Percentiles rank a stretch among this genome's conserved stretches.
These are phyloP conservation scores for Hypomyces rosellus DNA, from an alignment of 2,329 filamentous ascomycete genomes.

Conservation along the genomic window DNA sequence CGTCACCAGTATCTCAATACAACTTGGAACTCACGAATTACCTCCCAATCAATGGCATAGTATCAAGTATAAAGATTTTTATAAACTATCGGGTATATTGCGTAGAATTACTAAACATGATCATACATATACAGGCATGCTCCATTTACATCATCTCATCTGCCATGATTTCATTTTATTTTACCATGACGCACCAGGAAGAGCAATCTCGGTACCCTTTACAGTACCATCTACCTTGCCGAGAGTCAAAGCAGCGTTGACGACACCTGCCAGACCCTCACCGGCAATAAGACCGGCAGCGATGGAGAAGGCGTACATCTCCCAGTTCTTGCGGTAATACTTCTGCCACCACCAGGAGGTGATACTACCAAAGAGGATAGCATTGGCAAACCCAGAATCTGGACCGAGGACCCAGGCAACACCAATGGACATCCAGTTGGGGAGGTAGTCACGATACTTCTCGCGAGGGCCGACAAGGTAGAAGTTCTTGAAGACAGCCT, in stretches of 20 bases:
- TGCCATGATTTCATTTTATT: neutral
- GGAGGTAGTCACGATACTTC: constrained; percentile 51
- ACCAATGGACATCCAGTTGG: constrained; percentile 57
- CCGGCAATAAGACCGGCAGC: constrained; percentile 58
- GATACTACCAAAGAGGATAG: constrained; percentile 50
- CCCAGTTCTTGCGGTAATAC: constrained; percentile 42
- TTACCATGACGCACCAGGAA: constrained; percentile 15
- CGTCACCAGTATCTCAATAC: too few relatives aligned
- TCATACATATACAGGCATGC: neutral
- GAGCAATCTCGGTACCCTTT: constrained; percentile 14
- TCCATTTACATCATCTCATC: neutral
- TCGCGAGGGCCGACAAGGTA: constrained; percentile 44
- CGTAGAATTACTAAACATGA: too few relatives aligned
- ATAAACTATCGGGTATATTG: too few relatives aligned
- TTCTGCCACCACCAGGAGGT: constrained; percentile 49
- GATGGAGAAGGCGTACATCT: constrained; percentile 51
- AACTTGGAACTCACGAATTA: too few relatives aligned
- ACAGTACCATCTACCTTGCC: constrained; percentile 24
- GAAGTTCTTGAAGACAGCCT: constrained; percentile 49
- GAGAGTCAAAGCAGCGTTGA: constrained; percentile 45
- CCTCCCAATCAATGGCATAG: too few relatives aligned
- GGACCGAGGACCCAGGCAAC: constrained; percentile 53
- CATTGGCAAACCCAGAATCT: constrained; percentile 46
- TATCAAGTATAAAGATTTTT: too few relatives aligned
- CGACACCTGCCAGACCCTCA: constrained; percentile 56